Evolutionary conservation across 2,329 filamentous ascomycete species (phyloP).

Genomic region (Xylariaceae sp.): DNA sequence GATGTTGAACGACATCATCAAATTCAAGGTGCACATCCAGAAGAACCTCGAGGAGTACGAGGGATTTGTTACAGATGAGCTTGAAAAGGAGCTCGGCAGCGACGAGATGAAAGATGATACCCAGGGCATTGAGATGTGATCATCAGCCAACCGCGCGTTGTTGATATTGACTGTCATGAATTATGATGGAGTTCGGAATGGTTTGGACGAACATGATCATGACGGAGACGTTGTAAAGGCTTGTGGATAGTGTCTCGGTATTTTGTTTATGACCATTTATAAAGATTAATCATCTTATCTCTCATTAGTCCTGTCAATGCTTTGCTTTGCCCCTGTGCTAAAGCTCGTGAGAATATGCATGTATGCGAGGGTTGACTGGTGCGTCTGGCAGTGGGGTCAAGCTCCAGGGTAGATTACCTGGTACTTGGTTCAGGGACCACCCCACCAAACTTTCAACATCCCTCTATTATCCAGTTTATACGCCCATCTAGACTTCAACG

Average conservation of each 20-base stretch:
- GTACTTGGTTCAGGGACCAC: background rate
- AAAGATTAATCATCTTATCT: background rate
- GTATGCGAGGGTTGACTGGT: no score
- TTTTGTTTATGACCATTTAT: slow-evolving; percentile 5
- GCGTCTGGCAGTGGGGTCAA: no score
- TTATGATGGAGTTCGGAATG: slow-evolving; percentile 24
- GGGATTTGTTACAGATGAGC: slow-evolving; percentile 87
- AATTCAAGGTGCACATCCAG: slow-evolving; percentile 97
- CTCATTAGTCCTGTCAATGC: no score
- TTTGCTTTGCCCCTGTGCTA: no score
- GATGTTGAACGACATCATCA: slow-evolving; percentile 95
- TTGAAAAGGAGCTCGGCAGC: slow-evolving; percentile 79
- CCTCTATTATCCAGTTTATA: background rate
- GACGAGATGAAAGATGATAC: slow-evolving; percentile 61
- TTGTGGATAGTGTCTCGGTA: background rate
- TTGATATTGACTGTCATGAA: slow-evolving; percentile 11
- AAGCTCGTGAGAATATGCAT: no score
- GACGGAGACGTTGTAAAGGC: slow-evolving; percentile 5
- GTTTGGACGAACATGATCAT: slow-evolving; percentile 21
- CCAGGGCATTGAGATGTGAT: slow-evolving; percentile 50
- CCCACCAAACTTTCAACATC: background rate
- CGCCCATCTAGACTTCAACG: background rate
- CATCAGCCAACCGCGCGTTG: background rate
- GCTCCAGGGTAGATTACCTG: background rate
- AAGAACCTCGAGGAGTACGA: slow-evolving; percentile 93